phyloP scores from a whole-genome alignment of 1,284 basidiomycete genomes.

The Vanrija sp. region DNA sequence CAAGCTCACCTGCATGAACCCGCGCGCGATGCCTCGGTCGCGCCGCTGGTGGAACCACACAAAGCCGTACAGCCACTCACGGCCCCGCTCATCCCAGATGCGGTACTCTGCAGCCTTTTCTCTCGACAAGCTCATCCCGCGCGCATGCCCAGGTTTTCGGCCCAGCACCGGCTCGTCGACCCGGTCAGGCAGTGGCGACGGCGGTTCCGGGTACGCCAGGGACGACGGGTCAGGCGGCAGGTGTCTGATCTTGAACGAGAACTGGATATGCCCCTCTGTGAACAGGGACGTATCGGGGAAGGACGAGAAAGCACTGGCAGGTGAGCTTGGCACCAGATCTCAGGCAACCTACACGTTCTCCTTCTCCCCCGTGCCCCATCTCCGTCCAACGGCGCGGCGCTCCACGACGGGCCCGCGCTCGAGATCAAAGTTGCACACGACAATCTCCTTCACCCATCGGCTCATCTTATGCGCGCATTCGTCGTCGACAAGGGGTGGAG shows the following conservation, averaged over 20 bases:
- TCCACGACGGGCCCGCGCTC: constrained; percentile 80
- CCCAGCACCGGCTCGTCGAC: background rate
- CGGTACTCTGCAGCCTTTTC: constrained; percentile 45
- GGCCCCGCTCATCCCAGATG: constrained; percentile 41
- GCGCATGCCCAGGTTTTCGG: background rate
- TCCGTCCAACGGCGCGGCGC: constrained; percentile 61
- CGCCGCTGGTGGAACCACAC: constrained; percentile 73
- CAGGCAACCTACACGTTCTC: constrained; percentile 71
- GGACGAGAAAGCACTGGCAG: constrained; percentile 79
- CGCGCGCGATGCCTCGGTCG: constrained; percentile 67
- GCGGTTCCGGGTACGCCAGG: constrained; percentile 36
- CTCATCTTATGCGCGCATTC: constrained; percentile 57
- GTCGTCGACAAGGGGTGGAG: constrained; percentile 51
- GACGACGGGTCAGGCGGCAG: constrained; percentile 46
- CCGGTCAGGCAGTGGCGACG: constrained; percentile 35
- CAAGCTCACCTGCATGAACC: constrained; percentile 72
- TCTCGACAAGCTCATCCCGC: constrained; percentile 6
- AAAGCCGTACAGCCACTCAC: constrained; percentile 66
- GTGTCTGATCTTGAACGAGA: constrained; percentile 55
- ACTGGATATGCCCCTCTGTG: constrained; percentile 53
- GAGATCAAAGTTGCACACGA: constrained; percentile 81
- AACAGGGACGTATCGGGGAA: constrained; percentile 87
- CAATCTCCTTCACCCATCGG: constrained; percentile 74
- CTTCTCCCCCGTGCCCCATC: constrained; percentile 62
- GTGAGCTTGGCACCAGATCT: background rate